These are phyloP conservation scores for Neostapfia colusana DNA, from an alignment of 176 grass and related monocot species.

Conservation along the genomic window DNA sequence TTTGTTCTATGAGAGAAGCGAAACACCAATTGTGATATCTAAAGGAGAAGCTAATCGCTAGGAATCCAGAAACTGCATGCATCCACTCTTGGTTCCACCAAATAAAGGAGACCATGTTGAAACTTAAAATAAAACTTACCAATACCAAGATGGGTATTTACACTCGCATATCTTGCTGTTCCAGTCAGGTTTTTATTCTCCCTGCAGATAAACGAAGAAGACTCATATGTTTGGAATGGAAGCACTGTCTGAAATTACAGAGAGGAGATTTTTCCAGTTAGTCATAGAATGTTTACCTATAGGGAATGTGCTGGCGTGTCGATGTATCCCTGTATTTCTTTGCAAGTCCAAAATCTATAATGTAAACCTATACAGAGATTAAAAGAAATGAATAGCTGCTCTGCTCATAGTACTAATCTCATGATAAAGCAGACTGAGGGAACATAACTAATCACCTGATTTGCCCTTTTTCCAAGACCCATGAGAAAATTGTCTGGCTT, in stretches of 20 bases:
- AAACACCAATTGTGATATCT: constrained; percentile 26
- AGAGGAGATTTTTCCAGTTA: background rate
- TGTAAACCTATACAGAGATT: constrained; percentile 58
- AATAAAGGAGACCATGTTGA: constrained; percentile 11
- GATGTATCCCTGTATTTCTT: constrained; percentile 86
- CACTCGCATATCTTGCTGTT: constrained; percentile 91
- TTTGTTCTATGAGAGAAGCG: constrained; percentile 66
- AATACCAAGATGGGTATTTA: constrained; percentile 92
- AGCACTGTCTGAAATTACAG: background rate
- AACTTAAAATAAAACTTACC: constrained; percentile 37
- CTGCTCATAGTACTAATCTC: background rate
- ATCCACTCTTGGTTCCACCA: background rate
- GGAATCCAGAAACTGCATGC: constrained; percentile 6
- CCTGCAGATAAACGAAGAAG: constrained; percentile 42
- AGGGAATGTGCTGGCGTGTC: constrained; percentile 84
- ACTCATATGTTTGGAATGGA: constrained; percentile 12
- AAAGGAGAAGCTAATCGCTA: background rate
- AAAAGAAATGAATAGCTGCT: background rate
- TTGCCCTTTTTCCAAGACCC: constrained; percentile 82
- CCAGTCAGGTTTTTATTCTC: constrained; percentile 87
- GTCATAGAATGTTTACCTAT: constrained; percentile 50
- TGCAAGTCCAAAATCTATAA: constrained; percentile 94
- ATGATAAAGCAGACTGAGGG: background rate
- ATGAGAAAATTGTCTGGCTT: constrained; percentile 97
- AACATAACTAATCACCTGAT: constrained; percentile 57